These are phyloP conservation scores for Panicum virgatum DNA, from an alignment of 202 grass and related monocot species.

Conservation along the genomic window DNA sequence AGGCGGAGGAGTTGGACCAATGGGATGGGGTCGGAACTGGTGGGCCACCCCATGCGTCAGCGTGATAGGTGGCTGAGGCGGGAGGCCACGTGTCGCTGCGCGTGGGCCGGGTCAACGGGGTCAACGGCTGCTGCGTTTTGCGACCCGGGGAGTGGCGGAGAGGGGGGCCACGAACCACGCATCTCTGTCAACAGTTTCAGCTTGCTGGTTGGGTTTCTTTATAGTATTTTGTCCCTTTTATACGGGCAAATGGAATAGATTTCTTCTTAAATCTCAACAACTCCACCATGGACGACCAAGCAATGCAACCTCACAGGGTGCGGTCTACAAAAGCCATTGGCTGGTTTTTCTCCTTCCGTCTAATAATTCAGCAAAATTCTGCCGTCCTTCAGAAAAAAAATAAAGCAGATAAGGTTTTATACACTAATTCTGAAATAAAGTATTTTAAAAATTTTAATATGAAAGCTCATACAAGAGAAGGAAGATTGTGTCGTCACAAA, in stretches of 20 bases:
- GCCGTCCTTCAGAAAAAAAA: too few relatives aligned
- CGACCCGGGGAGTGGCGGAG: background rate
- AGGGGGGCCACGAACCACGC: background rate
- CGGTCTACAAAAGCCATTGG: too few relatives aligned
- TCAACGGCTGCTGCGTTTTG: conserved; percentile 19
- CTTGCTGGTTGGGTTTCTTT: background rate
- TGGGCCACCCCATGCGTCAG: conserved; percentile 35
- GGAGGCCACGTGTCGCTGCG: background rate
- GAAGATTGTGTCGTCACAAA: background rate
- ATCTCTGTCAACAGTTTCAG: background rate
- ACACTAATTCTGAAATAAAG: background rate
- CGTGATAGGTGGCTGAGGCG: conserved; percentile 33
- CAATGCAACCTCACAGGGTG: too few relatives aligned
- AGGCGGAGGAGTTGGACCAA: conserved; percentile 9
- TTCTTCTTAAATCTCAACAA: background rate
- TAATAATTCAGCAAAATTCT: too few relatives aligned
- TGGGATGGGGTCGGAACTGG: background rate
- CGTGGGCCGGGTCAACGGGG: conserved; percentile 16
- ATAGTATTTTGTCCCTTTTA: background rate
- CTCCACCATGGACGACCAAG: too few relatives aligned
- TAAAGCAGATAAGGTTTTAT: background rate
- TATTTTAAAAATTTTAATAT: background rate
- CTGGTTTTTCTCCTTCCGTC: too few relatives aligned
- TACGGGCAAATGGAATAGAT: background rate
- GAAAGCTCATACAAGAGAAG: background rate